These are phyloP conservation scores for Brassica cretica DNA, from an alignment of 345 rosid genomes.

Conservation along the genomic window DNA sequence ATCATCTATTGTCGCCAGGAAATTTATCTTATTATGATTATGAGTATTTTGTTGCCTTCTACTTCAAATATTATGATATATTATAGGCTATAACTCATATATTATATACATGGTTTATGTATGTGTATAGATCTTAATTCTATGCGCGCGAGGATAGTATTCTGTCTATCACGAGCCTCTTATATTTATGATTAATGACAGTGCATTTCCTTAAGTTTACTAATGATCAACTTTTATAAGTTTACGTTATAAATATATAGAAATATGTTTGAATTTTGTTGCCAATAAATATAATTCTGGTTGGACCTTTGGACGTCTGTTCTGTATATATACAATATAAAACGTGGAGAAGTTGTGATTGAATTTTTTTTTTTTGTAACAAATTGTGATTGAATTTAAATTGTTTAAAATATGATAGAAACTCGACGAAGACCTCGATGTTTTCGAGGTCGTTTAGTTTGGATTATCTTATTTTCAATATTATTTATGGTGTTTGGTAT, in stretches of 20 bases:
- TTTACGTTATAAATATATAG: neutral
- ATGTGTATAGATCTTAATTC: constrained; percentile 31
- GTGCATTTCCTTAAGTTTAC: constrained; percentile 10
- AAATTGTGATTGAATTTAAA: constrained; percentile 26
- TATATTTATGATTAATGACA: constrained; percentile 34
- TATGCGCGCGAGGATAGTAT: constrained; percentile 39
- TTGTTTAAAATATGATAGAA: constrained; percentile 26
- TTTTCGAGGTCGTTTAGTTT: constrained; percentile 33
- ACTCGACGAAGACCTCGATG: constrained; percentile 34
- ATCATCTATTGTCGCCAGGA: constrained; percentile 23
- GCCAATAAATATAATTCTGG: neutral
- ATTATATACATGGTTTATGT: constrained; percentile 23
- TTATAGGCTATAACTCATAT: constrained; percentile 27
- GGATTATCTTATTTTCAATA: constrained; percentile 23
- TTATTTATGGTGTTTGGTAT: constrained; percentile 23
- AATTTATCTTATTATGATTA: constrained; percentile 24
- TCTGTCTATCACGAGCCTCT: constrained; percentile 39
- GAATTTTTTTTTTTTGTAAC: neutral
- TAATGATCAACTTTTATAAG: neutral
- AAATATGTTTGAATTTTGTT: neutral
- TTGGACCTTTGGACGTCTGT: neutral
- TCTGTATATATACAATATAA: neutral
- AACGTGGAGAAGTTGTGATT: constrained; percentile 37
- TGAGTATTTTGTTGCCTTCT: constrained; percentile 26
- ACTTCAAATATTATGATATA: constrained; percentile 31